Base-by-base conservation (phyloP, 2,329 filamentous ascomycete species). In the Daldinia sp. region DNA sequence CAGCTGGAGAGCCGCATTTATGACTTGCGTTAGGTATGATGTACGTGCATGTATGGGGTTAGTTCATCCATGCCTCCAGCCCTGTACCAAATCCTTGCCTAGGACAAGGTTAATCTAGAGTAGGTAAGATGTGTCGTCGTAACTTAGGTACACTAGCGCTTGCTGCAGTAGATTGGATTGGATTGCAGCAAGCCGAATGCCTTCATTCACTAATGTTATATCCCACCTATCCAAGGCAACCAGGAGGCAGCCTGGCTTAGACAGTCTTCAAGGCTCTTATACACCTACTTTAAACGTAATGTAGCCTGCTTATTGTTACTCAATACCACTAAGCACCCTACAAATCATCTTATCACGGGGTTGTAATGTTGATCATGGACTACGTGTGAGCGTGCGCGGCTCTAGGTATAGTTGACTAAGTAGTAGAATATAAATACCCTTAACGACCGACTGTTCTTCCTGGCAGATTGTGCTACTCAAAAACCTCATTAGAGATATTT, bases 361-460 rank as follows among this genome's bases (percentile, higher is more conserved):
- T 26, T 51, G 46, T 33, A 51, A 33, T 26, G 15, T 33, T 33
- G 30, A 26, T 51, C 28, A 51, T 18, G 3, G 6, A 33, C 13
- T 51, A n/a, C 46, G 46, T 33, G 5, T 15, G 7, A 6, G 28
- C 28, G 15, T 51, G 26, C 46, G 26, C 13, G 13, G 46, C 46
- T 33, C 9, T 33, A 12, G 13, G 28, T 6, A n/a, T 10, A 7
- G 2, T 51, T 51, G 9, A 6, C 10, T n/a, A 4, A 12, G 28
- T 4, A 20, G 23, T 51, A 1, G 15, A 51, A n/a, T 51, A 51
- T 51, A 51, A 51, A 51, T 51, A 51, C 46, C 26, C 13, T 30
- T 26, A 33, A 33, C 7, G 46, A 33, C 6, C 26, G 26, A 30
- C 2, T 10, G 28, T 51, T 33, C 26, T 6, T 33, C 26, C 46